phyloP scores from a whole-genome alignment of 2,329 filamentous ascomycete genomes.

The Colletotrichum gigasporum region DNA sequence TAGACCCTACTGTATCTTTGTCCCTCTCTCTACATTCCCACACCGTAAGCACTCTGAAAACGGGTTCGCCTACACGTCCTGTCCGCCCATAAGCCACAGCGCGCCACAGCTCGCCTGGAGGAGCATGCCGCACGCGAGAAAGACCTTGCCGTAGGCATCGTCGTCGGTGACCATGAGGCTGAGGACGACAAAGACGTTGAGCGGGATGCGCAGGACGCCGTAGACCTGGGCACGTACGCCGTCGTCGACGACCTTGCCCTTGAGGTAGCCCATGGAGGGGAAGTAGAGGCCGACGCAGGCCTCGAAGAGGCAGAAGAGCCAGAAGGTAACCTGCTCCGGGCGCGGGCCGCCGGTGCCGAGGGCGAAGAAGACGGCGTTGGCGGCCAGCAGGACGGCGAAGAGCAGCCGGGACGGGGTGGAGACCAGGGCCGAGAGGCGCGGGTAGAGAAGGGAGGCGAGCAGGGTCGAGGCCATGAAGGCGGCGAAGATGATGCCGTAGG shows the following conservation, averaged over 20 bases:
- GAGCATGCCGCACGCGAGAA: slow-evolving; percentile 42
- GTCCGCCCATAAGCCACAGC: slow-evolving; percentile 35
- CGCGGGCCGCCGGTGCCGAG: slow-evolving; percentile 40
- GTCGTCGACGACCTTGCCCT: slow-evolving; percentile 62
- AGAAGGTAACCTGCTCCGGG: slow-evolving; percentile 55
- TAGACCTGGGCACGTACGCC: slow-evolving; percentile 62
- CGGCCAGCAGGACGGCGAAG: slow-evolving; percentile 47
- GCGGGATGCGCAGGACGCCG: slow-evolving; percentile 62
- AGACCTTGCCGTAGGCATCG: slow-evolving; percentile 39
- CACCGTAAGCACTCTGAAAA: too few species aligned
- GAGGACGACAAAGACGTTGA: slow-evolving; percentile 66
- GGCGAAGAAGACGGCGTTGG: slow-evolving; percentile 48
- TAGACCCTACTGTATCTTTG: too few species aligned
- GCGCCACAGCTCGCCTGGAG: slow-evolving; percentile 40
- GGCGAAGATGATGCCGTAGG: slow-evolving; percentile 64
- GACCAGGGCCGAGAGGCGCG: slow-evolving; percentile 21
- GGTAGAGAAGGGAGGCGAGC: slow-evolving; percentile 64
- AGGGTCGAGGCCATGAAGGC: slow-evolving; percentile 69
- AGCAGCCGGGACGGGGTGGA: slow-evolving; percentile 39
- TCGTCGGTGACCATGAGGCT: slow-evolving; percentile 51
- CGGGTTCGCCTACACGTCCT: slow-evolving; percentile 10
- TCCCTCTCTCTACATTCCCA: too few species aligned
- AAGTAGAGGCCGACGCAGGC: slow-evolving; percentile 65
- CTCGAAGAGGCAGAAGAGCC: slow-evolving; percentile 66
- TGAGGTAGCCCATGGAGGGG: slow-evolving; percentile 62